Percentiles rank a stretch among this genome's conserved stretches.
These are phyloP conservation scores for Neonectria ditissima DNA, from an alignment of 2,329 filamentous ascomycete genomes.

Conservation along the genomic window DNA sequence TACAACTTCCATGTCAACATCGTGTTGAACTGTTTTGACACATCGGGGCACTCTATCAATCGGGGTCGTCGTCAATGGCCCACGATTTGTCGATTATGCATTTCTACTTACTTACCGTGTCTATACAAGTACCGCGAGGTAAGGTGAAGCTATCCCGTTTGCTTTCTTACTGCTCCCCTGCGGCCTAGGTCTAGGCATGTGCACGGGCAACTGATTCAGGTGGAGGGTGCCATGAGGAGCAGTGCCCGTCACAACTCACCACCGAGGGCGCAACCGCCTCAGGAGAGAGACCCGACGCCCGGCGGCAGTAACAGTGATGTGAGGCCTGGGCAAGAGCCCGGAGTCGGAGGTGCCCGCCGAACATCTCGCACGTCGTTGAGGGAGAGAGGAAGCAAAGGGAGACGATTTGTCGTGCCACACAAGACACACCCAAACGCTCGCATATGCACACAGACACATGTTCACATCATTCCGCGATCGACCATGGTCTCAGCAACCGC, in stretches of 20 bases:
- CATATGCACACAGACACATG: conserved; percentile 19
- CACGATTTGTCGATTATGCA: background rate
- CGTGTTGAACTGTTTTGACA: background rate
- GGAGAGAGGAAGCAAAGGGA: conserved; percentile 1
- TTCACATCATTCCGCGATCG: conserved; percentile 14
- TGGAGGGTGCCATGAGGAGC: conserved; percentile 9
- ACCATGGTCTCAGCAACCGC: conserved; percentile 15
- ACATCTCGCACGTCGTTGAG: conserved; percentile 4
- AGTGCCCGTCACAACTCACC: conserved; percentile 9
- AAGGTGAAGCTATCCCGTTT: conserved; percentile 12
- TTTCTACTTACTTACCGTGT: background rate
- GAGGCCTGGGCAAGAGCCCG: background rate
- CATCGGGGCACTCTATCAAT: background rate
- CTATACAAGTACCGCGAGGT: conserved; percentile 8
- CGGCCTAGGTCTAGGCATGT: conserved; percentile 11
- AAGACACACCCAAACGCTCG: conserved; percentile 14
- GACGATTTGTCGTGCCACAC: conserved; percentile 9
- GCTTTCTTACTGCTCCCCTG: conserved; percentile 14
- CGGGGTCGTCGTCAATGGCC: background rate
- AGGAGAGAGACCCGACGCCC: background rate
- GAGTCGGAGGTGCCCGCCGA: conserved; percentile 14
- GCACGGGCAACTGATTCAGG: conserved; percentile 24
- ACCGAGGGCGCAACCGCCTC: conserved; percentile 12
- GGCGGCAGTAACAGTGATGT: conserved; percentile 3
- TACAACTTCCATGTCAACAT: background rate